Base-by-base conservation (phyloP, 164 flowering plant genomes). In the Protea cynaroides region DNA sequence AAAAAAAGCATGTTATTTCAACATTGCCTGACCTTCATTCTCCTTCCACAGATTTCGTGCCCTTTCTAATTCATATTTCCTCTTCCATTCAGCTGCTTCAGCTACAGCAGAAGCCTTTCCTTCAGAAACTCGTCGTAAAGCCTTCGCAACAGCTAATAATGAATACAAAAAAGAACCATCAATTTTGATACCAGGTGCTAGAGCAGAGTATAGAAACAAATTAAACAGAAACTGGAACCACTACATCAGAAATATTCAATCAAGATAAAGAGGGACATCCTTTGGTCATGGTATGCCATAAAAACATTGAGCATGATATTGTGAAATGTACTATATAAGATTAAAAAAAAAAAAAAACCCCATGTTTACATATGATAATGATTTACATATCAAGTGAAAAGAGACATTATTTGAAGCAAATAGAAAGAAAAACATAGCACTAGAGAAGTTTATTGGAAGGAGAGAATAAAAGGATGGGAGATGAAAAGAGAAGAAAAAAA, bases 31-130 rank as follows among this genome's bases (percentile, higher is more conserved):
- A 91, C 97, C 96, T 85, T 75, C 84, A 37, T 66, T 74, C 68
- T 82, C 89, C 64, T 74, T 64, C 65, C 66, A 79, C 74, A 79
- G 52, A 73, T 88, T 89, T 24, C 80, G 74, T 51, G 71, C 76
- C 77, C 82, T 85, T 81, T 91, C 96, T 56, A 89, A 69, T 77
- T 89, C 96, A 77, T 76, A 91, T 78, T 86, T 89, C 36, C 99
- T 92, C 74, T 89, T 95, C 99, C 99, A 95, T 73, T 92, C 97
- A 77, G 92, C 89, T 69, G 97, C 99, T 82, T 94, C 97, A 58
- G 96, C 96, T 82, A 85, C 90, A 67, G 99, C 97, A 80, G 92
- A 71, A 73, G 99, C 97, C 78, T 92, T 95, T 46, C 84, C 94
- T 80, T 95, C 99, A 64, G 94, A 86, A 57, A 82, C 96, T 59